Percentiles rank a stretch among this genome's conserved stretches.
phyloP scores from a whole-genome alignment of 345 rosid species.

The Eucalyptus dawsonii region DNA sequence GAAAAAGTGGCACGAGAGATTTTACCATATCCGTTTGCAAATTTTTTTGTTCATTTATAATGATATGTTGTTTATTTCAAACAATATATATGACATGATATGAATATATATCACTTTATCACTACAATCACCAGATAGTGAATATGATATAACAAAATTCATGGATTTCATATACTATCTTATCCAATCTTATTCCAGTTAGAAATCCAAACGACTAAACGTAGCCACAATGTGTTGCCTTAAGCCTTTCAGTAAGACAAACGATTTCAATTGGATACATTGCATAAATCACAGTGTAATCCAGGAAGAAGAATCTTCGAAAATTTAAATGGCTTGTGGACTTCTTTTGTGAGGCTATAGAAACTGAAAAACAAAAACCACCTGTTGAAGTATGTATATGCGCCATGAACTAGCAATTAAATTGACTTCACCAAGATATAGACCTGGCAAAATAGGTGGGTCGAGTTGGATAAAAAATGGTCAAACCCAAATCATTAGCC shows the following conservation, averaged over 20 bases:
- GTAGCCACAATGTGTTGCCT: rapidly evolving
- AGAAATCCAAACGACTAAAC: rapidly evolving
- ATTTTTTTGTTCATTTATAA: rapidly evolving
- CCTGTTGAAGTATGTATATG: rapidly evolving
- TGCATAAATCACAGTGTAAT: not conserved
- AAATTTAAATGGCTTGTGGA: not conserved
- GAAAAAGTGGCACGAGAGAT: no score
- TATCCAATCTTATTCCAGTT: rapidly evolving
- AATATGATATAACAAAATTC: rapidly evolving
- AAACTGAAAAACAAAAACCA: not conserved
- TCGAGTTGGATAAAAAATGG: rapidly evolving
- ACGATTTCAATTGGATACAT: not conserved
- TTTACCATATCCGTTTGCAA: no score
- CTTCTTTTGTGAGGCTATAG: not conserved
- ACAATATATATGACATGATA: no score
- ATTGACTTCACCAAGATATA: not conserved
- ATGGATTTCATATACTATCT: rapidly evolving
- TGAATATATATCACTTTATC: no score
- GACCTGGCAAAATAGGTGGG: no score
- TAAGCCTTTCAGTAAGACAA: not conserved
- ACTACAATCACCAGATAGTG: rapidly evolving
- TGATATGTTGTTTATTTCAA: no score
- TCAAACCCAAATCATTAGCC: no score
- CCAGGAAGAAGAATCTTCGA: not conserved
- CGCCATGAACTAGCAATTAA: rapidly evolving